A percentile compares a stretch with the other conserved stretches of the same genome.
Evolutionary conservation across 495 filamentous ascomycete genomes (phyloP).

Genomic region (Entonaema liquescens): DNA sequence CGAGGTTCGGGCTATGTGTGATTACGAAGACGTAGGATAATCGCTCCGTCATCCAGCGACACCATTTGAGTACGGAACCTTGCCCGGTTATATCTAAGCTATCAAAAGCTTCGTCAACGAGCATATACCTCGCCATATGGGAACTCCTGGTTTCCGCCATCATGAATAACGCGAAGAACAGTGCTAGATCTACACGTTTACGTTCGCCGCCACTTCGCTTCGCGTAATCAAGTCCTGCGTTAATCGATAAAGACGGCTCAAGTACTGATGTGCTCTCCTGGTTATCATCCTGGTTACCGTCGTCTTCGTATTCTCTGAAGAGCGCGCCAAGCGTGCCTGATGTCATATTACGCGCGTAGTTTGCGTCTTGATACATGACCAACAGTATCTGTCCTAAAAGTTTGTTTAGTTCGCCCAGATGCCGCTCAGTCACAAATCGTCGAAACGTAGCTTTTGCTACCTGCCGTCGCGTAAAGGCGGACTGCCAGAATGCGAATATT

Average conservation of each 20-base stretch:
- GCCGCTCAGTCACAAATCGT: constrained; percentile 31
- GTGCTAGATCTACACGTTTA: constrained; percentile 48
- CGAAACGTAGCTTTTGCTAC: constrained; percentile 37
- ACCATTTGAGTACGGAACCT: constrained; percentile 40
- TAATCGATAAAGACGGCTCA: constrained; percentile 32
- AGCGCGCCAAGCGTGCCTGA: constrained; percentile 39
- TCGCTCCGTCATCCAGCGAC: constrained; percentile 33
- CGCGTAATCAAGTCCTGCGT: constrained; percentile 38
- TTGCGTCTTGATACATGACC: constrained; percentile 44
- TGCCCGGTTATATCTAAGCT: constrained; percentile 45
- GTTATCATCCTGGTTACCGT: constrained; percentile 1
- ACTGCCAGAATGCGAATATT: constrained; percentile 44
- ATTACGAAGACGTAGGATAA: constrained; percentile 40
- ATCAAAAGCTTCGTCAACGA: constrained; percentile 50
- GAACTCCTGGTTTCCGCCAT: constrained; percentile 38
- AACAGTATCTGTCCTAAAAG: constrained; percentile 41
- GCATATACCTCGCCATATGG: constrained; percentile 46
- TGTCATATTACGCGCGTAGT: constrained; percentile 36
- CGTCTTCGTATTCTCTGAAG: constrained; percentile 10
- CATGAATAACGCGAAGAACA: constrained; percentile 48
- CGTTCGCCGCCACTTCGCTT: constrained; percentile 49
- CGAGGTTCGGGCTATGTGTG: constrained; percentile 36
- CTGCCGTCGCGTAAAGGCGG: constrained; percentile 33
- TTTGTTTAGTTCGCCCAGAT: constrained; percentile 44
- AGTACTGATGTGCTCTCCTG: constrained; percentile 10